Evolutionary conservation across 306 rosid genomes (phyloP), one percentile per base, ranked within the genome.

Genomic region (Cucurbita maxima): DNA sequence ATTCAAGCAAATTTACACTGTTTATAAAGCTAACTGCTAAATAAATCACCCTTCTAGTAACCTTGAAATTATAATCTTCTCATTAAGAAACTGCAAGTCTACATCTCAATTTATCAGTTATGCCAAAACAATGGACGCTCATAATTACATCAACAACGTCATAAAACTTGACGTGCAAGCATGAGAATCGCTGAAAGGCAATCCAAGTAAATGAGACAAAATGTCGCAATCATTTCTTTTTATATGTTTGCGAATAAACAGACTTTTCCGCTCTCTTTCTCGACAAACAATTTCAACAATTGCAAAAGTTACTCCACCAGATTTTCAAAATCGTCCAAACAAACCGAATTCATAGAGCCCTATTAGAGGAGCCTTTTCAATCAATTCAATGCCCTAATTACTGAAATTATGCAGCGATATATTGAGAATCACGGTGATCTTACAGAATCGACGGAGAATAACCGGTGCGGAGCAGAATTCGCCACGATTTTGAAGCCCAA

Each of bases 381-480:
- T n/a, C 25, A 69, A 48, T 50, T 61, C 37, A 4, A 76, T 34
- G 45, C 63, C 56, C 10, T 70, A 59, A 75, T 54, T 36, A 53
- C 50, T 25, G 40, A 52, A 9, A 50, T 20, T 71, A 48, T 15
- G 56, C 73, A 19, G 8, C 16, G 6, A 19, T 4, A 25, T 45
- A 41, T 71, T 25, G 52, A 52, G 75, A 48, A 62, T 30, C 11
- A 18, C 30, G 51, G 76, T 56, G 59, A 71, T 64, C 85, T 75
- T 78, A 82, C 85, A 51, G 78, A 77, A 51, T 30, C 30, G 44
- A 55, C 71, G 73, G 78, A 80, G 75, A 66, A 41, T 47, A 72
- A 72, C 62, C 76, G 79, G 70, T 45, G 63, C 50, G 56, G 53
- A n/a, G 37, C 30, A 69, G 12, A 73, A 82, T 58, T 75, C 16